Evolutionary conservation across 2,329 filamentous ascomycete genomes (phyloP).

Genomic region (Chrysoporthe puriensis): DNA sequence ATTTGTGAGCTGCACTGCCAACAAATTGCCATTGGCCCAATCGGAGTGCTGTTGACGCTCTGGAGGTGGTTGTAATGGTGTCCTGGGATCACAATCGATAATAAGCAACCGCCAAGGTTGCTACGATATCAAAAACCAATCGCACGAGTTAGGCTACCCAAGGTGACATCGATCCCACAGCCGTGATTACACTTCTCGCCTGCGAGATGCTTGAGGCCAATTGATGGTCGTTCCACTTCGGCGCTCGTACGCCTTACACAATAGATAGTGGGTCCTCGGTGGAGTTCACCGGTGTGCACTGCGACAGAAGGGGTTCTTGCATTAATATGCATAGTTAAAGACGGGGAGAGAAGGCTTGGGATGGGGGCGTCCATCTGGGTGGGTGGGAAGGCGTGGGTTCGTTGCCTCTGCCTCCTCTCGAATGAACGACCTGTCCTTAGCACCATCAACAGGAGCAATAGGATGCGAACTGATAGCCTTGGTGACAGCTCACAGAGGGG

Average conservation of each 20-base stretch:
- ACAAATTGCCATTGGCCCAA: neutral
- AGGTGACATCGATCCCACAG: neutral
- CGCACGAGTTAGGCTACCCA: neutral
- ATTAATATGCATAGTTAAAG: neutral
- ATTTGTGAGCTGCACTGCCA: neutral
- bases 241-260: neutral
- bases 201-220: neutral
- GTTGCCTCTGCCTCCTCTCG: neutral
- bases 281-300: neutral
- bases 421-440: neutral
- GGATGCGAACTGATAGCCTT: neutral
- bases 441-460: neutral
- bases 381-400: neutral
- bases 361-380: neutral
- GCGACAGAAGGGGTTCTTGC: neutral
- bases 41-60: neutral
- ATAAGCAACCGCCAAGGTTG: neutral
- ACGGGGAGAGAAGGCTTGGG: neutral
- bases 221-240: neutral
- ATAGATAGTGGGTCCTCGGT: neutral
- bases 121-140: neutral
- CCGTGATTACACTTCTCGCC: neutral
- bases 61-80: neutral
- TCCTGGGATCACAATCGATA: neutral
- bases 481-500: neutral